Base-by-base conservation (phyloP, 2,329 filamentous ascomycete genomes). In the Hypoxylon sp. region DNA sequence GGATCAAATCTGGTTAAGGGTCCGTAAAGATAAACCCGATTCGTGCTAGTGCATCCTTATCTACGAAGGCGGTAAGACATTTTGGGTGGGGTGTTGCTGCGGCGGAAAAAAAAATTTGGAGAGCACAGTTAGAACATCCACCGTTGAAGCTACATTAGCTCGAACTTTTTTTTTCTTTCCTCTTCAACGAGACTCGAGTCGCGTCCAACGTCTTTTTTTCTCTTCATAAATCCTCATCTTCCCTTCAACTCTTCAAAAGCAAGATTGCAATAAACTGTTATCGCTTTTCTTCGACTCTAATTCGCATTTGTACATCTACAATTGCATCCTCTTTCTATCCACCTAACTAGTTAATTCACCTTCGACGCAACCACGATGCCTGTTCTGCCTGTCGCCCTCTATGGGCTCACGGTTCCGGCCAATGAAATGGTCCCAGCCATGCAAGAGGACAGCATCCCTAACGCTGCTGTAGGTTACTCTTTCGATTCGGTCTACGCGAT, bases 351-450 rank as follows among this genome's bases (percentile, higher is more conserved):
- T n/a, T n/a, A n/a, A n/a, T n/a, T n/a, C n/a, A n/a, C n/a, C n/a
- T n/a, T n/a, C n/a, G n/a, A n/a, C n/a, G n/a, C n/a, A n/a, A n/a
- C 55, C 57, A 60, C 64, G 63, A 86, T 86, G 82, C 76, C 81
- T 72, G 71, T 78, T 60, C 69, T 81, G 67, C 80, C 83, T 60
- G 89, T 94, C 73, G 90, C 89, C 72, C 81, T 97, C 71, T 99
- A 94, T 73, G 91, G 92, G 75, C 88, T 97, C 64, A 87, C 91
- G 79, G 89, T 97, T 74, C 91, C 91, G 65, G 82, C 90, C 64
- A 90, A 90, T 74, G 78, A 91, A 71, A 78, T 94, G 72, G 85
- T 97, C 65, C 88, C 90, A 62, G 91, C 90, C 50, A 78, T 86
- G 59, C 81, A 86, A 59, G 86, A 93, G 47, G 66, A 68, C 12